These are phyloP conservation scores for Hygrophila difformis DNA, from an alignment of 257 asterid genomes.

Conservation along the genomic window DNA sequence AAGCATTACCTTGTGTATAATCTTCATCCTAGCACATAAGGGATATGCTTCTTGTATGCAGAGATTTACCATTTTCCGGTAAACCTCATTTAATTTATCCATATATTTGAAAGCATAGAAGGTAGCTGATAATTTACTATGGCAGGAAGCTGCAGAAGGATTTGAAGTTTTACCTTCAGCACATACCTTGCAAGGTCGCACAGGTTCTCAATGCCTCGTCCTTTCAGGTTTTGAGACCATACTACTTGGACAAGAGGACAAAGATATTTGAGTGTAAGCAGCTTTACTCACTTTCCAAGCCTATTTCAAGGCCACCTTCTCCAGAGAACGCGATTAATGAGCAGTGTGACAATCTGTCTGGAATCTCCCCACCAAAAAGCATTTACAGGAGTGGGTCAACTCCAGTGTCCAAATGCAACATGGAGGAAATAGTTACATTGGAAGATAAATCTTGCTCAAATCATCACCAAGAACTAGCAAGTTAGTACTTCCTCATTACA, in stretches of 20 bases:
- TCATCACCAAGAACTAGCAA: no score
- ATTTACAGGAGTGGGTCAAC: no score
- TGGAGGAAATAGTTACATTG: no score
- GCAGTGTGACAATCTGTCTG: constrained; percentile 24
- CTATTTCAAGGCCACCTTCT: constrained; percentile 25
- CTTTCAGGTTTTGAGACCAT: constrained; percentile 34
- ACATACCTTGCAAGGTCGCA: constrained; percentile 59
- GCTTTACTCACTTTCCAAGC: constrained; percentile 37
- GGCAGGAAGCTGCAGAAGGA: constrained; percentile 57
- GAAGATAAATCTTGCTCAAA: not conserved
- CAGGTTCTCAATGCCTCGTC: constrained; percentile 34
- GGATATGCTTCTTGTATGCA: no score
- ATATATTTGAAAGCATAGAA: no score
- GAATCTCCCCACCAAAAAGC: not conserved
- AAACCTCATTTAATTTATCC: no score
- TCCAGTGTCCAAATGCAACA: no score
- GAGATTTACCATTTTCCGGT: no score
- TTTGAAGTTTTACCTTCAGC: constrained; percentile 40
- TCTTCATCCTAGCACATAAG: no score
- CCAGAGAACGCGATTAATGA: constrained; percentile 20
- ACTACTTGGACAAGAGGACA: constrained; percentile 18
- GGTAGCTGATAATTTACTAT: constrained; percentile 5
- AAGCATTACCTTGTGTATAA: no score
- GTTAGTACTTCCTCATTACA: no score
- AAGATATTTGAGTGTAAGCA: constrained; percentile 26